A percentile compares a stretch with the other conserved stretches of the same genome.
Evolutionary conservation across 768 basidiomycete genomes (phyloP).

Genomic region (Lactifluus piperatus): DNA sequence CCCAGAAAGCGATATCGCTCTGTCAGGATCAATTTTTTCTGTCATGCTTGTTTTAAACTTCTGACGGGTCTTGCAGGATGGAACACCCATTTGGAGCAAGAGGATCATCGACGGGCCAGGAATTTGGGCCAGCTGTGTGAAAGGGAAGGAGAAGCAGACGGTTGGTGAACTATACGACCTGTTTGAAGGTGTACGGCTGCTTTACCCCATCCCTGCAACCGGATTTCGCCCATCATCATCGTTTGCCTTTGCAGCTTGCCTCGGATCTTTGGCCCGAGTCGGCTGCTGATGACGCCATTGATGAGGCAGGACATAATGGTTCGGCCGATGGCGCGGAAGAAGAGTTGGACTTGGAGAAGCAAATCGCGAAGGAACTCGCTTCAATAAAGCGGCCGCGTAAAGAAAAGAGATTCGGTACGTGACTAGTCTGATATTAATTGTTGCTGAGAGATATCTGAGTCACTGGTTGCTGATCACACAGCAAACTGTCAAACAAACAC

Average conservation of each 20-base stretch:
- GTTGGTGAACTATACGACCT: slow-evolving; percentile 72
- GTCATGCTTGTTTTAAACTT: not conserved
- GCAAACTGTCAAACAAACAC: slow-evolving; percentile 76
- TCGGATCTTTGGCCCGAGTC: slow-evolving; percentile 58
- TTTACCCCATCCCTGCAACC: not conserved
- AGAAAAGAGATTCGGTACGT: slow-evolving; percentile 58
- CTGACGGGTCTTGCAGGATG: slow-evolving; percentile 38
- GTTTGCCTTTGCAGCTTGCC: slow-evolving; percentile 42
- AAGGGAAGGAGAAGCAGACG: slow-evolving; percentile 73
- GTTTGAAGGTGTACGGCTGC: slow-evolving; percentile 56
- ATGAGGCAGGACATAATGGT: slow-evolving; percentile 20
- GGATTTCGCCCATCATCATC: not conserved
- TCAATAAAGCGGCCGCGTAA: slow-evolving; percentile 57
- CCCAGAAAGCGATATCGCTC: slow-evolving; percentile 7
- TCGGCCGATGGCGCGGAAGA: slow-evolving; percentile 29
- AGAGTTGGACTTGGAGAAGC: slow-evolving; percentile 47
- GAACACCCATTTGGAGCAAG: slow-evolving; percentile 58
- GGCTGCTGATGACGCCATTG: slow-evolving; percentile 3
- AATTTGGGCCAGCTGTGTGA: slow-evolving; percentile 78
- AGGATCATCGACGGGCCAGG: slow-evolving; percentile 70
- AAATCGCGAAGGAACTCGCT: slow-evolving; percentile 63
- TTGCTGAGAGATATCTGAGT: not conserved
- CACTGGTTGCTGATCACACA: slow-evolving; percentile 23
- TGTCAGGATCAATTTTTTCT: not conserved
- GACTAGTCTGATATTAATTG: too few relatives aligned